Evolutionary conservation across 208 protist species (phyloP).

Genomic region (Acanthamoeba castellanii): DNA sequence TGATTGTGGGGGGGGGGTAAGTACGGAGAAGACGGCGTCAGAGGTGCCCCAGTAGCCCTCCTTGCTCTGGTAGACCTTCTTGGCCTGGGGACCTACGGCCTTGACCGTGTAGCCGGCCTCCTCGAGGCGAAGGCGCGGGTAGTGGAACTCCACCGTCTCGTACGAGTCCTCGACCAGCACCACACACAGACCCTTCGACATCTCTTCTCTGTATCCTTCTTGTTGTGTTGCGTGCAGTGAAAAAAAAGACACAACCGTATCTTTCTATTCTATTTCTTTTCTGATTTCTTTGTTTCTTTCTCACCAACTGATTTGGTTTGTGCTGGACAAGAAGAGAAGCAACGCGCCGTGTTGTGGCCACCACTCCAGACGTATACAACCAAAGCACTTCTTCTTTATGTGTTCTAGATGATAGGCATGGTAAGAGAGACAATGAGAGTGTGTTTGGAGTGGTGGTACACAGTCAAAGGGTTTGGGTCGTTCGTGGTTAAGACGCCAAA

Average conservation of each 20-base stretch:
- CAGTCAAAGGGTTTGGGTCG: too few species aligned
- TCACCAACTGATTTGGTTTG: too few species aligned
- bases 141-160: conserved; percentile 78
- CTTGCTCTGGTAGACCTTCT: conserved; percentile 79
- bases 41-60: conserved; percentile 79
- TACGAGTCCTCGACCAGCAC: conserved; percentile 78
- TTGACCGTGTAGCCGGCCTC: conserved; percentile 79
- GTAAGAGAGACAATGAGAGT: too few species aligned
- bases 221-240: neutral
- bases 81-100: conserved; percentile 69
- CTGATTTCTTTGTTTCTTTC: too few species aligned
- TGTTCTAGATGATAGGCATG: too few species aligned
- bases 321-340: too few species aligned
- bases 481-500: too few species aligned
- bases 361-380: too few species aligned
- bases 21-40: conserved; percentile 48
- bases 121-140: conserved; percentile 72
- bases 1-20: neutral
- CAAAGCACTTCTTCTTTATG: too few species aligned
- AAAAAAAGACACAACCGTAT: neutral
- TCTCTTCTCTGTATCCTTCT: conserved; percentile 83
- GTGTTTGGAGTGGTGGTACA: too few species aligned
- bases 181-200: conserved; percentile 82
- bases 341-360: too few species aligned
- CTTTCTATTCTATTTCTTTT: neutral